A percentile compares a stretch with the other conserved stretches of the same genome.
phyloP scores from a whole-genome alignment of 495 filamentous ascomycete genomes.

The Pseudevernia furfuracea region DNA sequence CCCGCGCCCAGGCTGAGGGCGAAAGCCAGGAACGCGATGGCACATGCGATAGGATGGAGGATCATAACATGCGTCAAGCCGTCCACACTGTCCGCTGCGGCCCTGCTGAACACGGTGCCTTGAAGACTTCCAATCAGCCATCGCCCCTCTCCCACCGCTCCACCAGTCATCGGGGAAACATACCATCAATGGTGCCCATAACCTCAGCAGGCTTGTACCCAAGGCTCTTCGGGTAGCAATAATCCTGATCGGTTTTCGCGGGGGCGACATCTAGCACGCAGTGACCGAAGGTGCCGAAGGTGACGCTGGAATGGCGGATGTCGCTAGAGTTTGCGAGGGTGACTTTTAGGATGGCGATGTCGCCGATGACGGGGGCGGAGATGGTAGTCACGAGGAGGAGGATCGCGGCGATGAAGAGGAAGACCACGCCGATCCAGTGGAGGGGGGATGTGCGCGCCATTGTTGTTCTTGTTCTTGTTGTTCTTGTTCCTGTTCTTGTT shows the following conservation, averaged over 20 bases:
- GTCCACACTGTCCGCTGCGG: conserved; percentile 37
- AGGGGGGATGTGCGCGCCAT: conserved; percentile 18
- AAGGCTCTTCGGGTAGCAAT: conserved; percentile 39
- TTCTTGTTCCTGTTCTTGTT: background rate
- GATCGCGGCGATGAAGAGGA: conserved; percentile 47
- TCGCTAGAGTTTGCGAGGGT: conserved; percentile 34
- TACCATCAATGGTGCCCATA: conserved; percentile 31
- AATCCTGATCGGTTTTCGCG: conserved; percentile 32
- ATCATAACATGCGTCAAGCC: conserved; percentile 50
- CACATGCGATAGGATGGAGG: conserved; percentile 53
- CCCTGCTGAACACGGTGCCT: conserved; percentile 36
- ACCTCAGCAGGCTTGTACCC: conserved; percentile 47
- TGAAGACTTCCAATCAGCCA: no score
- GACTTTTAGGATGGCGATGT: conserved; percentile 46
- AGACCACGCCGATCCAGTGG: conserved; percentile 44
- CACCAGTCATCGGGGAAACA: no score
- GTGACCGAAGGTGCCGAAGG: conserved; percentile 53
- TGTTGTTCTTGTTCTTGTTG: background rate
- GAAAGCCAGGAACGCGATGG: conserved; percentile 52
- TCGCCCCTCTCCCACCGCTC: no score
- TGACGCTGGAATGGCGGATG: conserved; percentile 32
- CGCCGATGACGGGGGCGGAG: conserved; percentile 45
- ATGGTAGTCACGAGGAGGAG: conserved; percentile 53
- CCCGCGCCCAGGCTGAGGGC: conserved; percentile 46
- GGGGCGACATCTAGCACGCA: conserved; percentile 37